A percentile compares a stretch with the other conserved stretches of the same genome.
phyloP scores from a whole-genome alignment of 2,329 filamentous ascomycete genomes.

The Neonectria punicea region DNA sequence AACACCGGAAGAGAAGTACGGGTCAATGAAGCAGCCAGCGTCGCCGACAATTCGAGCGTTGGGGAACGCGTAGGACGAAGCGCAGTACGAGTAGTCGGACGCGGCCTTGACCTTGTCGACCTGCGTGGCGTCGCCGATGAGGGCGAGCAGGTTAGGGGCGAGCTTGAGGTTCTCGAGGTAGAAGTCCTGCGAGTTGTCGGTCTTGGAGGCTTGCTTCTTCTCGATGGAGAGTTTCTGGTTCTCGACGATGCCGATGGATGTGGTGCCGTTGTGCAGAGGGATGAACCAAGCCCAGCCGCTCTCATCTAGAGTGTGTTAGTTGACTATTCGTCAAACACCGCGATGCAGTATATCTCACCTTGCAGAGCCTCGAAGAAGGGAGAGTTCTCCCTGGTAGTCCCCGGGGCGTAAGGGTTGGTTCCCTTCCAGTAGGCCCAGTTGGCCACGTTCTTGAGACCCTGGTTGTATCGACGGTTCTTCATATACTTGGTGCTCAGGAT shows the following conservation, averaged over 20 bases:
- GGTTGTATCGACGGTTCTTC: conserved; percentile 59
- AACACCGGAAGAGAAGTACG: conserved; percentile 59
- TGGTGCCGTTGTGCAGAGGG: conserved; percentile 58
- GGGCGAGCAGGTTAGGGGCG: conserved; percentile 41
- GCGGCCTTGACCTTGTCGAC: conserved; percentile 52
- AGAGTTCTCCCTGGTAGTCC: conserved; percentile 47
- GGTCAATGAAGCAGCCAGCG: conserved; percentile 61
- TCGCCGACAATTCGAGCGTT: conserved; percentile 56
- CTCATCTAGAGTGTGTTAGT: conserved; percentile 45
- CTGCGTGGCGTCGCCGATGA: conserved; percentile 49
- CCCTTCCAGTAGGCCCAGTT: conserved; percentile 60
- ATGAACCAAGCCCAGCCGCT: conserved; percentile 64
- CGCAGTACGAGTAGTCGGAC: conserved; percentile 60
- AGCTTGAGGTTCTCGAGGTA: conserved; percentile 49
- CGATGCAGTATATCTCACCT: conserved; percentile 31
- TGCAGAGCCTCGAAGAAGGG: conserved; percentile 58
- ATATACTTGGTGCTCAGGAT: conserved; percentile 59
- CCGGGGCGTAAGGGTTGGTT: conserved; percentile 46
- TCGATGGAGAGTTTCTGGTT: conserved; percentile 50
- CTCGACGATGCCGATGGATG: conserved; percentile 56
- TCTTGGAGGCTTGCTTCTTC: conserved; percentile 48
- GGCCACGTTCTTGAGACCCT: conserved; percentile 60
- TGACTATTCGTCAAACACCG: background rate
- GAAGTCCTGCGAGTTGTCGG: conserved; percentile 42
- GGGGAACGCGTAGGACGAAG: conserved; percentile 54